phyloP scores from a whole-genome alignment of 352 stramenopile genomes.

The Albugo laibachii region DNA sequence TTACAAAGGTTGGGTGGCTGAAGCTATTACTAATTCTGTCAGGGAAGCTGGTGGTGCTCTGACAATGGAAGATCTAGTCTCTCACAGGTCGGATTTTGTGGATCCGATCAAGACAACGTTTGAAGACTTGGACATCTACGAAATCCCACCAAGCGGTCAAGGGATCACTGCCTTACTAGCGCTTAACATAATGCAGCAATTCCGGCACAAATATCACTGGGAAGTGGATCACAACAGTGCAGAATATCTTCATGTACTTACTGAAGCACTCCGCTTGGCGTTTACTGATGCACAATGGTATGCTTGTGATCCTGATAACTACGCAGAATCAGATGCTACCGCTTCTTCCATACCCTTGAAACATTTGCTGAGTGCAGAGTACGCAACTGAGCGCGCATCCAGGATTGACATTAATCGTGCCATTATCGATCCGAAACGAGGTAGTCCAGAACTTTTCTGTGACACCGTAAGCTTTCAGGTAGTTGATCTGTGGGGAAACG shows the following conservation, averaged over 20 bases:
- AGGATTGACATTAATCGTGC: slow-evolving; percentile 22
- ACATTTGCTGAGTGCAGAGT: slow-evolving; percentile 57
- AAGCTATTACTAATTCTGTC: slow-evolving; percentile 76
- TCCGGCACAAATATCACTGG: slow-evolving; percentile 10
- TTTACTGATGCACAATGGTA: slow-evolving; percentile 84
- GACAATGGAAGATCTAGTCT: slow-evolving; percentile 69
- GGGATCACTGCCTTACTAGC: slow-evolving; percentile 91
- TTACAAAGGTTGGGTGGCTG: slow-evolving; percentile 66
- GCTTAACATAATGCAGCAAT: slow-evolving; percentile 79
- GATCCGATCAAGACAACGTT: slow-evolving; percentile 82
- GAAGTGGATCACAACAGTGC: slow-evolving; percentile 25
- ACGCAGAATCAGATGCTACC: slow-evolving; percentile 1
- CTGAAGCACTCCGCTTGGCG: slow-evolving; percentile 86
- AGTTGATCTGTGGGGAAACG: slow-evolving; percentile 88
- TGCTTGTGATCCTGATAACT: slow-evolving; percentile 60
- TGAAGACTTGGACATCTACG: slow-evolving; percentile 74
- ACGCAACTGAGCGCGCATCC: slow-evolving; percentile 30
- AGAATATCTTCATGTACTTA: slow-evolving; percentile 77
- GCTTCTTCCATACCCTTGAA: slow-evolving; percentile 17
- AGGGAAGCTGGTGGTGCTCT: slow-evolving; percentile 36
- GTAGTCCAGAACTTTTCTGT: slow-evolving; percentile 39
- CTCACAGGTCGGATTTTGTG: slow-evolving; percentile 78
- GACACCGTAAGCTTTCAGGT: slow-evolving; percentile 93
- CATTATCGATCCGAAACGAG: slow-evolving; percentile 28
- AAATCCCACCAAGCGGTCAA: slow-evolving; percentile 91